Evolutionary conservation across 73 alveolate species (phyloP).

Genomic region (Blepharisma stoltei): DNA sequence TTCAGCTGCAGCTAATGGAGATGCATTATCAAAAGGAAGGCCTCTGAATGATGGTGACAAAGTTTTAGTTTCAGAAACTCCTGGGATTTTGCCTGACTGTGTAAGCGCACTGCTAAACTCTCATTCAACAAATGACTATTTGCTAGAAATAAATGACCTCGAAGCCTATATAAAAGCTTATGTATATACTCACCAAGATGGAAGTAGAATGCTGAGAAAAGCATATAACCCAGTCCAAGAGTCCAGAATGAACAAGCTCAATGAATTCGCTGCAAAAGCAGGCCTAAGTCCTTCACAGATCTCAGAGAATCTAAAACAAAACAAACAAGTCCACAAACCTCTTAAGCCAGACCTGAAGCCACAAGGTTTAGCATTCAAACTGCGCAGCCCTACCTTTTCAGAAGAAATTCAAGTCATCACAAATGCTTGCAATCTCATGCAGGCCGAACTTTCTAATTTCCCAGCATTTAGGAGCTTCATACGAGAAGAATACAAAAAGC

Average conservation of each 20-base stretch:
- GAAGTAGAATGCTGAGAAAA: neutral
- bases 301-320: neutral
- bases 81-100: neutral
- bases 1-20: neutral
- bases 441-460: neutral
- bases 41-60: neutral
- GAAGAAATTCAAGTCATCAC: neutral
- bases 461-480: neutral
- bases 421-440: neutral
- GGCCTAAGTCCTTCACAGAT: constrained; percentile 13
- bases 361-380: neutral
- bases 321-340: neutral
- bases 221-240: neutral
- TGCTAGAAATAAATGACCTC: neutral
- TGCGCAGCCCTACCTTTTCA: neutral
- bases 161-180: neutral
- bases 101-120: neutral
- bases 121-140: neutral
- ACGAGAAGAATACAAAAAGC: neutral
- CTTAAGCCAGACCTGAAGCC: neutral
- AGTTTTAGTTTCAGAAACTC: neutral
- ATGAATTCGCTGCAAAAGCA: neutral
- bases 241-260: neutral
- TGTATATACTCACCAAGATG: neutral
- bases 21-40: neutral